Conservation (phyloP, 2,329 filamentous ascomycete genomes). For the Ophiostoma sp. region DNA sequence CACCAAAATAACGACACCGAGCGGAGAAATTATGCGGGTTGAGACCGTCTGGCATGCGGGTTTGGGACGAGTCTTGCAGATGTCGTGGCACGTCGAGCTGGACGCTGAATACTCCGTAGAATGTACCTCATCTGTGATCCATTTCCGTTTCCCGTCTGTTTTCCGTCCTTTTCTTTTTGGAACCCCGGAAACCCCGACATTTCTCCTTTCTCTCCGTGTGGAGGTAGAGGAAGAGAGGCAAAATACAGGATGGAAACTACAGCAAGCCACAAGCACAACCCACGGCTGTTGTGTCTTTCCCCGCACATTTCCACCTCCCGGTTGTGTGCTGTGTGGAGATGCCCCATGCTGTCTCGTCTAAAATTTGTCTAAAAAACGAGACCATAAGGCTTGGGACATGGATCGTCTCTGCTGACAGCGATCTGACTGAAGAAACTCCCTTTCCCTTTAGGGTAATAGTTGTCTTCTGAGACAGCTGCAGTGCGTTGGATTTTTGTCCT, state of each 20-base stretch:
- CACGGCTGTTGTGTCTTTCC: background rate
- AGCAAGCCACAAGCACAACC: background rate
- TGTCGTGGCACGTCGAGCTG: background rate
- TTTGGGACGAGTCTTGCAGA: background rate
- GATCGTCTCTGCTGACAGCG: conserved; percentile 16
- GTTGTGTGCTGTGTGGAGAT: background rate
- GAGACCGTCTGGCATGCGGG: background rate
- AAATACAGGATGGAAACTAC: background rate
- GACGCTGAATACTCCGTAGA: background rate
- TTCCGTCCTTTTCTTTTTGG: background rate
- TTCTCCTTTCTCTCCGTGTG: conserved; percentile 12
- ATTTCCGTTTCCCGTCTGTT: background rate
- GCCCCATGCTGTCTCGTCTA: background rate
- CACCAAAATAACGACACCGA: background rate
- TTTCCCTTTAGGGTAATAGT: background rate
- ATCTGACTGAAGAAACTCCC: conserved; percentile 14
- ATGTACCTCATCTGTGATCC: background rate
- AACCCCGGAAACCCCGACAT: background rate
- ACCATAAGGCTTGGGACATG: background rate
- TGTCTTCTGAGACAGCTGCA: background rate
- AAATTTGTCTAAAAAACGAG: background rate
- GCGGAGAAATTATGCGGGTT: background rate
- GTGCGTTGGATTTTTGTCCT: background rate
- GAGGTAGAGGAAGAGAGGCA: background rate
- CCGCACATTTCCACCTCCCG: background rate